Evolutionary conservation across 202 grass and related monocot species (phyloP).

Genomic region (Setaria italica): DNA sequence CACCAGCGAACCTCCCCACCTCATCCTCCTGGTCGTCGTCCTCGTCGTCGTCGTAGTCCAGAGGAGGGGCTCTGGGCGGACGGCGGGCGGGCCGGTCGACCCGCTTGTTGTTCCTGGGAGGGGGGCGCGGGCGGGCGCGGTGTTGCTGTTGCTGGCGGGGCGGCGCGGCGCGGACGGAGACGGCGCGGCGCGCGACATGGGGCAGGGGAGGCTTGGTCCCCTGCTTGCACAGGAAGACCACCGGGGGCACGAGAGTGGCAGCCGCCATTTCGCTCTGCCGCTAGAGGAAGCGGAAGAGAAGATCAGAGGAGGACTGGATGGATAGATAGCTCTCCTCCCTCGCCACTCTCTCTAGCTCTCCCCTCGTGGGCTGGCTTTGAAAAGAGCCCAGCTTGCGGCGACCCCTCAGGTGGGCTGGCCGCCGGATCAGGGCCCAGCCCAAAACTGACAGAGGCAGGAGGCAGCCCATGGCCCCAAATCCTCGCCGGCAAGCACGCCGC

Average conservation of each 20-base stretch:
- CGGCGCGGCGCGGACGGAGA: constrained; percentile 48
- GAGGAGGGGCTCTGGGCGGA: constrained; percentile 10
- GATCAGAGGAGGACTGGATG: too few relatives aligned
- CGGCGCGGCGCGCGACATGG: neutral
- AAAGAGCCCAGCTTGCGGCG: too few relatives aligned
- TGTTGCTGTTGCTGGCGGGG: constrained; percentile 48
- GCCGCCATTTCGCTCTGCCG: neutral
- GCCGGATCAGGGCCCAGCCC: too few relatives aligned
- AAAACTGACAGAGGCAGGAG: too few relatives aligned
- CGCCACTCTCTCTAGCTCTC: too few relatives aligned
- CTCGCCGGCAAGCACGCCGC: too few relatives aligned
- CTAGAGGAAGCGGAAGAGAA: too few relatives aligned
- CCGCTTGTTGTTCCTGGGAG: constrained; percentile 16
- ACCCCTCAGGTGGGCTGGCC: too few relatives aligned
- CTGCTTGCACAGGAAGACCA: neutral
- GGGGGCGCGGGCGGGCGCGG: neutral
- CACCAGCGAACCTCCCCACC: constrained; percentile 41
- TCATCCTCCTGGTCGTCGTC: constrained; percentile 21
- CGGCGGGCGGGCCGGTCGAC: constrained; percentile 14
- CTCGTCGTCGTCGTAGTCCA: constrained; percentile 13
- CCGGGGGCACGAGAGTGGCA: neutral
- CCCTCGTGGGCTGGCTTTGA: too few relatives aligned
- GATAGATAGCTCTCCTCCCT: too few relatives aligned
- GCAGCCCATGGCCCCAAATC: too few relatives aligned
- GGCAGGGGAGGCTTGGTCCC: neutral